Base-by-base conservation (phyloP, 2,329 filamentous ascomycete species). In the Sarocladium kiliense region DNA sequence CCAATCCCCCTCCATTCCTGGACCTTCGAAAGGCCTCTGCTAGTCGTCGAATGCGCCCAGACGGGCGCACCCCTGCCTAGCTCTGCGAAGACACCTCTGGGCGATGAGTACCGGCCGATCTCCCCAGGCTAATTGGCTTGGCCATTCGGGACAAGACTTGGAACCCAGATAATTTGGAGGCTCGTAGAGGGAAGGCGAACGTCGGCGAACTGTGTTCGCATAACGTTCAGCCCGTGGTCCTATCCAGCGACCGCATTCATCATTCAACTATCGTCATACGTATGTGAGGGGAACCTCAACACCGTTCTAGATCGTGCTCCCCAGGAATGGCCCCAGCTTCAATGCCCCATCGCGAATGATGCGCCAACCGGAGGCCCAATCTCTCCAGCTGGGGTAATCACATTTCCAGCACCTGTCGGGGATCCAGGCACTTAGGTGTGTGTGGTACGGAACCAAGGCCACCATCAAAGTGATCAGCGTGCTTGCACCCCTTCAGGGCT, bases 71-170 rank as follows among this genome's bases (percentile, higher is more conserved):
- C 47, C 47, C 25, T 36, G 47, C n/a, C 30, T 34, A 49, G 44
- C 44, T 49, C 21, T 32, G 14, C 19, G 23, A 49, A 26, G 41
- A 18, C 44, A n/a, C 9, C 44, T 47, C 47, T 51, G 47, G 47
- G 47, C 47, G 27, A 19, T 51, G 47, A 51, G 27, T 51, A 51
- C 27, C 47, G 47, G 26, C n/a, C 7, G 47, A 51, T 51, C 47
- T 51, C 30, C 21, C 26, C n/a, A 19, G n/a, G 3, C n/a, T 36
- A 23, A 34, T 27, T 19, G 26, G 47, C 47, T 51, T 51, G 47
- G 26, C 47, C n/a, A 23, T 14, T 51, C 47, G 47, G 30, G 27
- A 32, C 47, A 32, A 36, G 47, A 27, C 47, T 21, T 34, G 18
- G 10, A 12, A 11, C 6, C 7, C 47, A n/a, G n/a, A n/a, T n/a